These are phyloP conservation scores for Fusarium robinianum DNA, from an alignment of 2,329 filamentous ascomycete genomes.

Conservation along the genomic window DNA sequence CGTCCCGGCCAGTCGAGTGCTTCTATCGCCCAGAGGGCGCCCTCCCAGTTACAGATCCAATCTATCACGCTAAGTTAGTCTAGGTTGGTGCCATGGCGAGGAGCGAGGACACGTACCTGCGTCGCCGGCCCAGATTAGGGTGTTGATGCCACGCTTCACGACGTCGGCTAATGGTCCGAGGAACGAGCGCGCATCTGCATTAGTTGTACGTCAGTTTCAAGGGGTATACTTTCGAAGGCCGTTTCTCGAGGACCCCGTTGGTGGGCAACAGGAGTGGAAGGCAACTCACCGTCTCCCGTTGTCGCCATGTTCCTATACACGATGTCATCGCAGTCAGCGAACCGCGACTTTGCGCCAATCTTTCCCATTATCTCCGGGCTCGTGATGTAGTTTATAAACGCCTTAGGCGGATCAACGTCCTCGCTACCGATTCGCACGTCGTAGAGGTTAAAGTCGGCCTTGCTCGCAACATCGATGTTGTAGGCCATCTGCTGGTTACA, in stretches of 20 bases:
- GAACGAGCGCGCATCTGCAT: conserved; percentile 48
- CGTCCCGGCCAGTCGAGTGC: conserved; percentile 49
- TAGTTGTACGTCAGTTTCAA: conserved; percentile 8
- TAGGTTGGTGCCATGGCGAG: not conserved
- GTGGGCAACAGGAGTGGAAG: not conserved
- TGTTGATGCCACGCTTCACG: conserved; percentile 52
- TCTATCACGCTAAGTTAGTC: conserved; percentile 41
- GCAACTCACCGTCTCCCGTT: conserved; percentile 32
- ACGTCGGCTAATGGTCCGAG: conserved; percentile 49
- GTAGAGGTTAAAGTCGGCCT: conserved; percentile 50
- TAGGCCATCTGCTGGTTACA: conserved; percentile 38
- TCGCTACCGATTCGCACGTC: conserved; percentile 47
- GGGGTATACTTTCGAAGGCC: not conserved
- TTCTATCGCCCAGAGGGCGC: conserved; percentile 53
- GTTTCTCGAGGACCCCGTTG: no score
- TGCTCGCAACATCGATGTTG: conserved; percentile 30
- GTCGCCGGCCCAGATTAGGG: conserved; percentile 60
- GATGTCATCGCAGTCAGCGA: conserved; percentile 32
- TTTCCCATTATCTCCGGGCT: conserved; percentile 30
- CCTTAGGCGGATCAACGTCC: conserved; percentile 32
- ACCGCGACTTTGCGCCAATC: conserved; percentile 33
- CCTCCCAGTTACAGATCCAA: conserved; percentile 63
- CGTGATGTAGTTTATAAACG: conserved; percentile 31
- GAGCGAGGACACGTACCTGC: conserved; percentile 40
- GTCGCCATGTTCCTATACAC: conserved; percentile 31